Base-by-base conservation (phyloP, 192 early-diverging fungal species). In the Entophlyctis luteolus region DNA sequence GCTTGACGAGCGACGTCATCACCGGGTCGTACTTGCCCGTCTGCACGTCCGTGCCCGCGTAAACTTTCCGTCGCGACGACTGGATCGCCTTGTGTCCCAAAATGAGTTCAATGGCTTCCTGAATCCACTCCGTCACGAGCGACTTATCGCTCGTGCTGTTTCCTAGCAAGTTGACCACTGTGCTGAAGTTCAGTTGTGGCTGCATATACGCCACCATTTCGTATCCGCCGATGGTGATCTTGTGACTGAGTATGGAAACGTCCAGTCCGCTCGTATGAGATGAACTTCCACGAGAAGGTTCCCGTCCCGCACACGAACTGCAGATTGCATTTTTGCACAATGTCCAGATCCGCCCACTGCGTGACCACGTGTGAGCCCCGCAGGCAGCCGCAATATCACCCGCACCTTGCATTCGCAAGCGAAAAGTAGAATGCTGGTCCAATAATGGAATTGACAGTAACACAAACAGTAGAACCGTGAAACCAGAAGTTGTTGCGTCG, bases 381-480 rank as follows among this genome's bases (percentile, higher is more conserved):
- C 58, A 8, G 58, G 58, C 16, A 23, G 46, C 39, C 18, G 6
- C 12, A 60, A 10, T 35, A 8, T 22, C 12, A 60, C n/a, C 5
- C 14, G 37, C 16, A 39, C 28, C 23, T 38, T 60, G 27, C 60
- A 36, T 74, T 73, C 2, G 77, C 70, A 18, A 78, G 49, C 3
- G 72, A 72, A 48, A 78, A 74, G n/a, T 63, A 53, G 3, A 78
- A 25, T 12, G 67, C 67, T 14, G 77, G 77, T 8, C 77, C 72
- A n/a, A 78, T 23, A 71, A 53, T 10, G 72, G 72, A n/a, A 71
- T 46, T 8, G 39, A 65, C 3, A 73, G 32, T 6, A 58, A 34
- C 16, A 65, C 25, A 35, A 72, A 77, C 54, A 79, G 70, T 16
- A 67, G 67, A 10, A 75, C 33, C 16, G 77, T 67, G 35, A 79